Evolutionary conservation across 176 grass and related monocot species (phyloP), one percentile per base, ranked within the genome.

Genomic region (Musa itinerans): DNA sequence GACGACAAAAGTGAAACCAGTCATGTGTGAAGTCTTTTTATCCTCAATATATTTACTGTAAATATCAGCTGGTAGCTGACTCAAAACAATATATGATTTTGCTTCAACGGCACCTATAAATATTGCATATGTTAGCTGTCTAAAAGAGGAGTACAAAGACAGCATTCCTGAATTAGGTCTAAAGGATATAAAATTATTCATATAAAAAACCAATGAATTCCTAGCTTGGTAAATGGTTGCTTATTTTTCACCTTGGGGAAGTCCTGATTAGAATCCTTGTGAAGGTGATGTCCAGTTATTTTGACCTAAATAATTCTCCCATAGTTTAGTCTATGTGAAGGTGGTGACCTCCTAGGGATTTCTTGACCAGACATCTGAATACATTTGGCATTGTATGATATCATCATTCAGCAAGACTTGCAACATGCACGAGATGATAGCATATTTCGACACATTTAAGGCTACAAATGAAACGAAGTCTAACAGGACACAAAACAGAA

Each of bases 41-140:
- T 98, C 74, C 72, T 93, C 84, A 1, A 93, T 83, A 22, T 89
- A 87, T 27, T 87, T 81, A 16, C 68, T 89, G 74, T 91, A 91
- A 58, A 86, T 70, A 9, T 89, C 80, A 56, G 83, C 43, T 2
- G 92, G 88, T 50, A 98, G 48, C 68, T 71, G 73, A 53, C 88
- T 98, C 65, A 89, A 17, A 66, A 98, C 78, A 73, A 93, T 49
- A 22, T 98, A 98, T 75, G 81, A 89, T 73, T 98, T 98, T 10
- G 88, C 81, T 17, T 98, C 88, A 15, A 21, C 72, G 9, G 66
- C 85, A 70, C 43, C 90, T 97, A 25, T 57, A 78, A 23, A 50
- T 14, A 80, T 58, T 9, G 22, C 21, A 68, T 13, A 26, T 71
- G 17, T 62, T 11, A 9, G 53, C 49, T 3, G 5, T 29, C 26